A percentile compares a stretch with the other conserved stretches of the same genome.
Conservation (phyloP, 2,329 filamentous ascomycete genomes). For the Epichloe bromicola region DNA sequence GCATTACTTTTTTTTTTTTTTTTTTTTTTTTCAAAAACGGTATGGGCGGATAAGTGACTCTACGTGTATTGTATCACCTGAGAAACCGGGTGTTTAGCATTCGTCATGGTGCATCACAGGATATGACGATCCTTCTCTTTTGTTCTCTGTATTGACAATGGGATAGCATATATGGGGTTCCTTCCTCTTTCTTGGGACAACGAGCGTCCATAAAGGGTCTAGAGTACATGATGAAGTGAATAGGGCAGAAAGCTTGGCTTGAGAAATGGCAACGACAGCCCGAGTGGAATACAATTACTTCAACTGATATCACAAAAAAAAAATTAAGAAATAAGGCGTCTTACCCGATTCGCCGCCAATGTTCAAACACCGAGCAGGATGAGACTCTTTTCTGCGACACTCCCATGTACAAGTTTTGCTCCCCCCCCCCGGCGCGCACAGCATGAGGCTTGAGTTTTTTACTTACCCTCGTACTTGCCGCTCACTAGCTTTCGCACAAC, state of each 20-base stretch:
- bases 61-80: no score
- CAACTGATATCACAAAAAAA: conserved; percentile 1
- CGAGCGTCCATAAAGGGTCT: no score
- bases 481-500: conserved; percentile 54
- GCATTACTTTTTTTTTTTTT: not conserved
- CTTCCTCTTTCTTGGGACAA: no score
- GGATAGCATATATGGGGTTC: no score
- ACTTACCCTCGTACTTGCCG: conserved; percentile 57
- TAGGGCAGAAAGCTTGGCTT: no score
- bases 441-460: not conserved
- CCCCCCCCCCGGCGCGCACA: not conserved
- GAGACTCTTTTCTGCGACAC: not conserved
- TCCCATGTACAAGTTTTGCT: not conserved
- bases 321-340: conserved; percentile 1
- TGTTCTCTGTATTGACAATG: no score
- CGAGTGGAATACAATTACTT: not conserved
- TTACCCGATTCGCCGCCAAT: not conserved
- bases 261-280: no score
- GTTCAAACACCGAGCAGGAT: not conserved
- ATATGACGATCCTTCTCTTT: no score
- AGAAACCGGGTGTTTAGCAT: no score
- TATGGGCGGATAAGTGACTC: no score
- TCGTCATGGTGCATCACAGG: no score
- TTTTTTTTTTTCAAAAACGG: not conserved
- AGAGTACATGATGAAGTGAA: no score